Base-by-base conservation (phyloP, 371 early-diverging fungal species). In the Entomophthora muscae region DNA sequence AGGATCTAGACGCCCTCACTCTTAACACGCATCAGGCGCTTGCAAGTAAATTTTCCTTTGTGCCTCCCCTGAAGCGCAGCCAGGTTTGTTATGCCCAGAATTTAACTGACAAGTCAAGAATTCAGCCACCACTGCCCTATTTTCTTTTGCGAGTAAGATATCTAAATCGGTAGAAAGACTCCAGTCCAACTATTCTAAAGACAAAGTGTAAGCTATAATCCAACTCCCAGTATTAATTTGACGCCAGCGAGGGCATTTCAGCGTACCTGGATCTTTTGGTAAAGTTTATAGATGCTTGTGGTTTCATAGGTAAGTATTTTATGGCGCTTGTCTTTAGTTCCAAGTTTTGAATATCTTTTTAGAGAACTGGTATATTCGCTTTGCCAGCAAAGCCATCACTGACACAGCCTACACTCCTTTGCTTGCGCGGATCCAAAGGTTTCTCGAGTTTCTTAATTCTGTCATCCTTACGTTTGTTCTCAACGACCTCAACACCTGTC, bases 241-340 rank as follows among this genome's bases (percentile, higher is more conserved):
- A 55, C 10, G 51, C 10, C 12, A 55, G 27, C 55, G n/a, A 55
- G 55, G 55, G 21, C 21, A 55, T 3, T 26, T 55, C 27, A 3
- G 58, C 26, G 13, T 57, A 57, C 29, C 13, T 29, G 17, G 26
- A 57, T 31, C 32, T 13, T 7, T 3, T 57, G 26, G 31, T 57
- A 1, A 13, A 12, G 58, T 57, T 57, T 31, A 28, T 57, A 26
- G 58, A 31, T 17, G 27, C 29, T 21, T 57, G 58, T 31, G 17
- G n/a, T 2, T 31, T 29, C 58, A 2, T 57, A 57, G 58, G 58
- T 57, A 57, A n/a, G n/a, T n/a, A n/a, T n/a, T n/a, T n/a, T n/a
- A n/a, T n/a, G n/a, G n/a, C n/a, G n/a, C n/a, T 7, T 29, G 1
- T 57, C 26, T 57, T 3, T 1, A 24, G 2, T 26, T 7, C 3